Conservation (phyloP, 1,284 basidiomycete species). For the Cutaneotrichosporon cavernicola region DNA sequence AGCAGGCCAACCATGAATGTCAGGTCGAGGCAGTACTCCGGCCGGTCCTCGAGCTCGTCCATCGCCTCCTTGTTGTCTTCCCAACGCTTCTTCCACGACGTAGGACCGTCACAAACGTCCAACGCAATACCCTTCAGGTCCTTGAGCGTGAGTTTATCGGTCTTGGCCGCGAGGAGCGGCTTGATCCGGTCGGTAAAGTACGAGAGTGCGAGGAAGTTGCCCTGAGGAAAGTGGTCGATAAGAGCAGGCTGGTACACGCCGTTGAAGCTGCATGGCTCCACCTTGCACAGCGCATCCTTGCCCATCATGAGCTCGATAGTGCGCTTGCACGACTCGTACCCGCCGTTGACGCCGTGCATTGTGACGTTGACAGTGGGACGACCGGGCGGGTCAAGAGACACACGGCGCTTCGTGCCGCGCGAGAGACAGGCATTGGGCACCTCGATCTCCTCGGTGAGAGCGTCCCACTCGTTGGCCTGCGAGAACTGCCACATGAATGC, state of each 20-base stretch:
- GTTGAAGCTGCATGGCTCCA: constrained; percentile 92
- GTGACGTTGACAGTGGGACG: constrained; percentile 63
- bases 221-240: constrained; percentile 77
- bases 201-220: constrained; percentile 79
- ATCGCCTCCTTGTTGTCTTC: constrained; percentile 60
- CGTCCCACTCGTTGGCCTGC: constrained; percentile 51
- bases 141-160: constrained; percentile 59
- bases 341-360: constrained; percentile 77
- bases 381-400: constrained; percentile 68
- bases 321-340: constrained; percentile 80
- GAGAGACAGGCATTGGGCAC: constrained; percentile 81
- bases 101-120: constrained; percentile 69
- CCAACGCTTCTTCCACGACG: constrained; percentile 60
- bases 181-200: constrained; percentile 95
- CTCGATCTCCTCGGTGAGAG: constrained; percentile 46
- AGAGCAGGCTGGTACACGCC: constrained; percentile 97
- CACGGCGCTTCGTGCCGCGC: constrained; percentile 62
- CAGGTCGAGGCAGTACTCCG: constrained; percentile 92
- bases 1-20: constrained; percentile 92
- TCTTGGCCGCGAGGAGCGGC: constrained; percentile 64
- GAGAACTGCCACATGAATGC: constrained; percentile 72
- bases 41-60: constrained; percentile 73
- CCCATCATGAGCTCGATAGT: constrained; percentile 89
- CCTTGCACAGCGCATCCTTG: constrained; percentile 89
- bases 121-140: constrained; percentile 66